Evolutionary conservation across 306 rosid genomes (phyloP).

Genomic region (Pueraria montana): DNA sequence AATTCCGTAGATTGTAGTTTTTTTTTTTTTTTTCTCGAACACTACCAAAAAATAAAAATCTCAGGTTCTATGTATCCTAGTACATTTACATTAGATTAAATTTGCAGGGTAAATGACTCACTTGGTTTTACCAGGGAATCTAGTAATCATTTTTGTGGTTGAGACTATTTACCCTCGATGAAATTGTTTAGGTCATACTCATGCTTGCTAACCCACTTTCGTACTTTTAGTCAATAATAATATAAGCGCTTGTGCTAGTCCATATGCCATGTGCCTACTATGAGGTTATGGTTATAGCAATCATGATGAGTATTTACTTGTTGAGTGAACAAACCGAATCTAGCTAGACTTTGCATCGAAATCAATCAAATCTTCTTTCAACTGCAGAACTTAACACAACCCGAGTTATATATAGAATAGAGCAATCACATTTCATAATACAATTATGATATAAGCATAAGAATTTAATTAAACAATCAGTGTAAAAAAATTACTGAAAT

Average conservation of each 20-base stretch:
- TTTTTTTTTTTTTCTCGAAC: too few species aligned
- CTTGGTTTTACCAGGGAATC: not conserved
- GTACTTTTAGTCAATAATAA: not conserved
- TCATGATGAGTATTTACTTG: not conserved
- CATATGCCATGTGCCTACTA: not conserved
- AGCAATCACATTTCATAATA: not conserved
- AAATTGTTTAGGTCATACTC: not conserved
- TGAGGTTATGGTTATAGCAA: not conserved
- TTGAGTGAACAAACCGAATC: not conserved
- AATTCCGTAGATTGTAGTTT: too few species aligned
- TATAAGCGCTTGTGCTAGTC: not conserved
- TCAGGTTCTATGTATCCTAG: not conserved
- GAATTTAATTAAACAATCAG: not conserved
- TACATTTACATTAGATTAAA: not conserved
- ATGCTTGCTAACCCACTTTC: not conserved
- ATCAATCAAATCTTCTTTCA: not conserved
- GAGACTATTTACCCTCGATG: not conserved
- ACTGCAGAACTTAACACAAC: not conserved
- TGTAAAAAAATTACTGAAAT: too few species aligned
- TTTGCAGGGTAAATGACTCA: not conserved
- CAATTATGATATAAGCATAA: not conserved
- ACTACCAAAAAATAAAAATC: too few species aligned
- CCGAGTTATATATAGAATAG: not conserved
- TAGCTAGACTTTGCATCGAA: not conserved
- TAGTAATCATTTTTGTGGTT: not conserved